phyloP scores from a whole-genome alignment of 345 rosid species.

The Microcos paniculata region DNA sequence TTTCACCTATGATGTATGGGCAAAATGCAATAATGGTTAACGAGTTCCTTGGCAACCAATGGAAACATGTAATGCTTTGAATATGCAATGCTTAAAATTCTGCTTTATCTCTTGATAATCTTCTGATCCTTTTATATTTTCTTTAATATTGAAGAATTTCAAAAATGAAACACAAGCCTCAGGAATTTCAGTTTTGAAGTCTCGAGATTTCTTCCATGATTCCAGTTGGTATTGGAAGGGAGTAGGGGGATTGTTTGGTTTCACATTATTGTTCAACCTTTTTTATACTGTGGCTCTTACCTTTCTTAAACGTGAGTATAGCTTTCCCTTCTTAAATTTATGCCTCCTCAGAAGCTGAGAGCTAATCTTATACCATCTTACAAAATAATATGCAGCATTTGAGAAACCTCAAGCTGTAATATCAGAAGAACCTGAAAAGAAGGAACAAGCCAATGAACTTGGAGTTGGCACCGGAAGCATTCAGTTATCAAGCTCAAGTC shows the following conservation, averaged over 20 bases:
- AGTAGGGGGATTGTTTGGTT: constrained; percentile 51
- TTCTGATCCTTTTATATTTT: background rate
- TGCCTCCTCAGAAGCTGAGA: background rate
- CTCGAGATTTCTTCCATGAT: constrained; percentile 42
- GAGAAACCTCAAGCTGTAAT: constrained; percentile 52
- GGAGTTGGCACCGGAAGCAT: constrained; percentile 31
- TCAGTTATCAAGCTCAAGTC: constrained; percentile 29
- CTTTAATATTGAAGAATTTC: constrained; percentile 17
- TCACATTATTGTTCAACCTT: constrained; percentile 48
- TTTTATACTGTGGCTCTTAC: constrained; percentile 48
- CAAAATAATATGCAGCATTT: constrained; percentile 42
- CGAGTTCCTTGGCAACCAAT: constrained; percentile 69
- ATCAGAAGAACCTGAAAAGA: constrained; percentile 37
- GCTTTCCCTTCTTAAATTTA: constrained; percentile 18
- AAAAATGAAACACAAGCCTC: constrained; percentile 26
- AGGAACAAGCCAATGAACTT: constrained; percentile 17
- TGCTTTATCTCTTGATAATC: background rate
- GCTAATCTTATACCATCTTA: background rate
- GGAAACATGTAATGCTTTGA: constrained; percentile 47
- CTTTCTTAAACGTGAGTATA: constrained; percentile 46
- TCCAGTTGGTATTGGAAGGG: constrained; percentile 78
- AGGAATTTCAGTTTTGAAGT: constrained; percentile 46
- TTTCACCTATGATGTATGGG: constrained; percentile 78
- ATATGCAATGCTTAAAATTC: constrained; percentile 4
- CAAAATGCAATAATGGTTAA: constrained; percentile 66